Conservation (phyloP, 2,329 filamentous ascomycete species). For the Trichoderma sp. region DNA sequence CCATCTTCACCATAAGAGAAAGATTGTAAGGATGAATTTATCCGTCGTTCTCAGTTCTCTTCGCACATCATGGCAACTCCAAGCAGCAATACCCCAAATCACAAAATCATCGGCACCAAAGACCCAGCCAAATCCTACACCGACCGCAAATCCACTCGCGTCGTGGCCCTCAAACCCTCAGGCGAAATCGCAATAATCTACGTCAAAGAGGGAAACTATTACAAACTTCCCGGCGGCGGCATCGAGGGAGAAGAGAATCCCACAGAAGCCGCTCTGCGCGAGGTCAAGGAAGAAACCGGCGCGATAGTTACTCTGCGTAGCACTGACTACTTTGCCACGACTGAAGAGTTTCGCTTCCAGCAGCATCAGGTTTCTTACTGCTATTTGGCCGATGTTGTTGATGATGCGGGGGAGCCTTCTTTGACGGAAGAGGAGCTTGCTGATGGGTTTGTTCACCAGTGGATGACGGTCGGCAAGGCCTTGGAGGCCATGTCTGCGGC, state of each 20-base stretch:
- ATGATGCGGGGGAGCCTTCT: conserved; percentile 15
- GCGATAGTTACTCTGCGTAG: neutral
- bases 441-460: conserved; percentile 19
- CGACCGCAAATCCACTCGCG: conserved; percentile 17
- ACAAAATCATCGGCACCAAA: conserved; percentile 18
- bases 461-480: neutral
- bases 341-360: conserved; percentile 22
- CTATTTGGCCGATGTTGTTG: conserved; percentile 20
- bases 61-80: neutral
- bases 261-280: conserved; percentile 1
- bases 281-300: conserved; percentile 23
- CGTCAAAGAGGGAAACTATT: conserved; percentile 20
- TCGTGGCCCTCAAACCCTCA: neutral
- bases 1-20: neutral
- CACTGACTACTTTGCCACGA: conserved; percentile 14
- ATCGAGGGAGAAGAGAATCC: conserved; percentile 17
- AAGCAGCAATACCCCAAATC: neutral
- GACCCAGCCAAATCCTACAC: neutral
- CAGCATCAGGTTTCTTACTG: conserved; percentile 23
- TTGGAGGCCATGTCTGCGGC: neutral
- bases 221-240: conserved; percentile 25
- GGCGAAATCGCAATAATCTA: conserved; percentile 18
- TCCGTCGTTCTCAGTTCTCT: neutral
- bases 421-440: conserved; percentile 20
- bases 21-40: neutral